Percentiles rank a stretch among this genome's conserved stretches.
These are phyloP conservation scores for Solanum hybrid DNA, from an alignment of 305 asterid genomes.

Conservation along the genomic window DNA sequence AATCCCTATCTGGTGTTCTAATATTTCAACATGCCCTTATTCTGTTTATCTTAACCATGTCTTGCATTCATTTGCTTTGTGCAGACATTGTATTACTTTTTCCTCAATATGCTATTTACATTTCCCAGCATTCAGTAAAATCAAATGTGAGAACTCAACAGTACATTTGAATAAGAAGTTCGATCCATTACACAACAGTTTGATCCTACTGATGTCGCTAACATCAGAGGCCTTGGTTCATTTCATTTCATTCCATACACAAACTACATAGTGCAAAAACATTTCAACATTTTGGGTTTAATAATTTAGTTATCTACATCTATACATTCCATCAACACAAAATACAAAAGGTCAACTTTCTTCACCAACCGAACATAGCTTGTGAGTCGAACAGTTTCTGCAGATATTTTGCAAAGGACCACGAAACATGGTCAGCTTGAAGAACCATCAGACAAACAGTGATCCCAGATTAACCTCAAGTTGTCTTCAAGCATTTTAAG, in stretches of 20 bases:
- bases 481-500: conserved; percentile 25
- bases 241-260: neutral
- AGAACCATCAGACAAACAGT: conserved; percentile 16
- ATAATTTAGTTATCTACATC: neutral
- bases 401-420: neutral
- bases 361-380: neutral
- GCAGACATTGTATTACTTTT: neutral
- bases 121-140: neutral
- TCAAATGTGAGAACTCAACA: neutral
- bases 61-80: neutral
- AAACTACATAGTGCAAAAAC: neutral
- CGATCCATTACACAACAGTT: neutral
- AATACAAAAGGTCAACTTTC: neutral
- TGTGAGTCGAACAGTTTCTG: neutral
- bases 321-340: neutral
- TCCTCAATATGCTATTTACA: neutral
- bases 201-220: neutral
- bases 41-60: neutral
- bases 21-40: neutral
- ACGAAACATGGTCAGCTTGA: neutral
- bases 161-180: neutral
- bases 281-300: neutral
- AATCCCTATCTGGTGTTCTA: neutral
- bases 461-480: conserved; percentile 36
- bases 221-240: neutral